Conservation (phyloP, 2,329 filamentous ascomycete species). For the Aspergillus sclerotialis region DNA sequence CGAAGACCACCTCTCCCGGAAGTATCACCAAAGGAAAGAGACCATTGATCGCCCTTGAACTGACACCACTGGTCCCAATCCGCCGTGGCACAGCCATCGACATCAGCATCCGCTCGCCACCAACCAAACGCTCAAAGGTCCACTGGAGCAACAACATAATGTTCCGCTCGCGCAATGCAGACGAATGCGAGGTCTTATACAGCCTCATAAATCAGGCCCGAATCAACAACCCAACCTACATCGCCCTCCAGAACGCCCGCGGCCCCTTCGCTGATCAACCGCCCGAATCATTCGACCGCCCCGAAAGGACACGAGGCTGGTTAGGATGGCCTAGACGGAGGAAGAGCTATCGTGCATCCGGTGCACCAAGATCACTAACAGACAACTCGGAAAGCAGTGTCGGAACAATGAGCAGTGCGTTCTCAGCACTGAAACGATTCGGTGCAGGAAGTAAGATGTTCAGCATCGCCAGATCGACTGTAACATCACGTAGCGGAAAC, state of each 20-base stretch:
- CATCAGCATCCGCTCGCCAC: slow-evolving; percentile 85
- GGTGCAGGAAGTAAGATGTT: slow-evolving; percentile 67
- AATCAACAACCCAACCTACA: slow-evolving; percentile 88
- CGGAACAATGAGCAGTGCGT: slow-evolving; percentile 69
- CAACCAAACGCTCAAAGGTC: slow-evolving; percentile 65
- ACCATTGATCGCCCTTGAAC: slow-evolving; percentile 65
- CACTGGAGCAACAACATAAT: slow-evolving; percentile 72
- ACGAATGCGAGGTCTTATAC: slow-evolving; percentile 78
- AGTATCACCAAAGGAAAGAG: slow-evolving; percentile 17
- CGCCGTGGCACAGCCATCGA: slow-evolving; percentile 87
- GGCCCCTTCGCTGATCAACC: slow-evolving; percentile 50
- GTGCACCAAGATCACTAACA: slow-evolving; percentile 48
- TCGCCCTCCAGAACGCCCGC: slow-evolving; percentile 66
- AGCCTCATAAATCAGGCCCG: slow-evolving; percentile 79
- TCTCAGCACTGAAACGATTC: slow-evolving; percentile 69
- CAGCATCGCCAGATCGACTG: slow-evolving; percentile 73
- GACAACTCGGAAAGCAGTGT: slow-evolving; percentile 67
- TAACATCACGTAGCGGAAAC: slow-evolving; percentile 52
- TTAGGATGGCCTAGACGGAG: slow-evolving; percentile 47
- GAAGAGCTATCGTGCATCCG: slow-evolving; percentile 52
- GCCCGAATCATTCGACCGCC: slow-evolving; percentile 43
- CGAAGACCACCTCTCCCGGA: slow-evolving; percentile 8
- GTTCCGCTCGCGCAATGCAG: slow-evolving; percentile 70
- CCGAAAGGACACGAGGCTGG: slow-evolving; percentile 33
- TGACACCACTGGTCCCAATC: slow-evolving; percentile 86